Conservation (phyloP, 805 yeast species). For the Monosporozyma aquatica region DNA sequence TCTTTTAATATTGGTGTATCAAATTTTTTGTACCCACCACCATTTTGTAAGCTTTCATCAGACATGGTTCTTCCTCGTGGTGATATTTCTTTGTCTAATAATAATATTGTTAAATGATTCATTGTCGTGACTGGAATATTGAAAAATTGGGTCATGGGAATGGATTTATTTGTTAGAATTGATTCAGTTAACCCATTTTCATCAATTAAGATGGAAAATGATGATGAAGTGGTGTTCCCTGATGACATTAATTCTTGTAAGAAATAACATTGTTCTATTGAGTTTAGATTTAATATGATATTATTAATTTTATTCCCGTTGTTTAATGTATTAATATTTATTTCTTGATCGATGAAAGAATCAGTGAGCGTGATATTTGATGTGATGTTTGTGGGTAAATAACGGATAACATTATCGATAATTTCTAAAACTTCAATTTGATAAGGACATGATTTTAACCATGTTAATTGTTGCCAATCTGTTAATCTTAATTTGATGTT, state of each 20-base stretch:
- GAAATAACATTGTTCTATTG: slow-evolving; percentile 16
- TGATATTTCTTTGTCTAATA: background rate
- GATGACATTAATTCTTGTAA: slow-evolving; percentile 12
- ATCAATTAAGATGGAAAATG: slow-evolving; percentile 10
- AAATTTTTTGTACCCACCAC: too few species aligned
- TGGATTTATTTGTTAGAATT: slow-evolving; percentile 2
- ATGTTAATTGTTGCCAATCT: slow-evolving; percentile 12
- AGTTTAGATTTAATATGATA: slow-evolving; percentile 8
- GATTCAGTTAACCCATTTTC: slow-evolving; percentile 10
- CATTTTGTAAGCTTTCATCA: background rate
- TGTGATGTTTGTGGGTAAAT: background rate
- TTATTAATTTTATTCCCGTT: background rate
- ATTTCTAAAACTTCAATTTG: slow-evolving; percentile 6
- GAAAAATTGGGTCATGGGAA: slow-evolving; percentile 3
- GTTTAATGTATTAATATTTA: background rate
- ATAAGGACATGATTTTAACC: slow-evolving; percentile 17
- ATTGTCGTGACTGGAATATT: slow-evolving; percentile 5
- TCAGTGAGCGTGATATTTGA: background rate
- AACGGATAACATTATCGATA: background rate
- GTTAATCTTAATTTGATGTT: slow-evolving; percentile 10
- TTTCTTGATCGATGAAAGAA: background rate
- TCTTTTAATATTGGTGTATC: too few species aligned
- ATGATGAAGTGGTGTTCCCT: too few species aligned
- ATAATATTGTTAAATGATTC: slow-evolving; percentile 5
- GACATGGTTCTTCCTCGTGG: background rate